phyloP scores from a whole-genome alignment of 768 basidiomycete species.

The Psilocybe cubensis region DNA sequence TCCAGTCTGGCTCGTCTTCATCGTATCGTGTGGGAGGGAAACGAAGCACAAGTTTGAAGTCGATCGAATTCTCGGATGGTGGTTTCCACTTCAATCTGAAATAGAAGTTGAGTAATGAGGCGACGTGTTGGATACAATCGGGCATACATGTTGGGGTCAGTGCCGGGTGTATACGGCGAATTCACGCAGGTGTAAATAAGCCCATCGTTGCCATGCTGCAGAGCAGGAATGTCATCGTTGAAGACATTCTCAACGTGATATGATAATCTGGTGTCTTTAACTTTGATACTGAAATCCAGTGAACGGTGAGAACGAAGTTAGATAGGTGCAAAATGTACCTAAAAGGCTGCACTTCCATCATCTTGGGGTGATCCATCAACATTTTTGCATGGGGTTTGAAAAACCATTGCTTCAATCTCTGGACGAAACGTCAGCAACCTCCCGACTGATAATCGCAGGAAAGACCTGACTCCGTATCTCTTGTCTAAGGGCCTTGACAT shows the following conservation, averaged over 20 bases:
- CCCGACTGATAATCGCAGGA: slow-evolving; percentile 10
- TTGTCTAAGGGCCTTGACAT: slow-evolving; percentile 84
- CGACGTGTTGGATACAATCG: background rate
- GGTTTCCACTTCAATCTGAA: slow-evolving; percentile 97
- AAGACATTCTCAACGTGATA: slow-evolving; percentile 91
- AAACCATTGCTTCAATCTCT: slow-evolving; percentile 85
- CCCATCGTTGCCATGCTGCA: slow-evolving; percentile 94
- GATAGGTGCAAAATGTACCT: slow-evolving; percentile 60
- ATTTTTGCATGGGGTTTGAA: slow-evolving; percentile 78
- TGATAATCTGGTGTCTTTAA: slow-evolving; percentile 87
- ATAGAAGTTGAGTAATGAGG: slow-evolving; percentile 9
- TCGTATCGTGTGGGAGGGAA: slow-evolving; percentile 72
- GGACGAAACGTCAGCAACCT: slow-evolving; percentile 1
- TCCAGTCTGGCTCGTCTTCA: slow-evolving; percentile 71
- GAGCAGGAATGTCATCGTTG: slow-evolving; percentile 74
- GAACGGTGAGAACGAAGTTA: background rate
- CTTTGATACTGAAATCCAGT: slow-evolving; percentile 63
- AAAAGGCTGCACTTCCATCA: slow-evolving; percentile 72
- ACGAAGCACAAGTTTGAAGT: slow-evolving; percentile 94
- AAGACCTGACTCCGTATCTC: slow-evolving; percentile 80
- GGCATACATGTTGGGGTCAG: slow-evolving; percentile 87
- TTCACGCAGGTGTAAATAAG: slow-evolving; percentile 94
- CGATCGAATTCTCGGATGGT: slow-evolving; percentile 95
- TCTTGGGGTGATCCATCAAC: slow-evolving; percentile 68
- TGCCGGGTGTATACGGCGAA: slow-evolving; percentile 81